phyloP scores from a whole-genome alignment of 2,329 filamentous ascomycete species.

The Sarocladium oryzae region DNA sequence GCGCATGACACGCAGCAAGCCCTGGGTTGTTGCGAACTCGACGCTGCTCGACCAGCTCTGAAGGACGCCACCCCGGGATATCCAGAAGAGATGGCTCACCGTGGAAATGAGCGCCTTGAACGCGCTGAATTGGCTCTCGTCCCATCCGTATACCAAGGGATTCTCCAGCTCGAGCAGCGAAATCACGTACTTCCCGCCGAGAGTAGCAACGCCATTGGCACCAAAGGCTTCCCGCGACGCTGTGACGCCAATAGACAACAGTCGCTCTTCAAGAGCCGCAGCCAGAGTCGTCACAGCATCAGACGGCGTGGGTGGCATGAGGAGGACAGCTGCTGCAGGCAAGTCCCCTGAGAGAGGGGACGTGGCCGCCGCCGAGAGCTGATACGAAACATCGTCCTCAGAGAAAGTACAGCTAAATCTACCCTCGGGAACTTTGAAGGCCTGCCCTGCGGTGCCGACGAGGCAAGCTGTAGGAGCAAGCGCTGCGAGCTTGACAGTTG shows the following conservation, averaged over 20 bases:
- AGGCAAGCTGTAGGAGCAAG: too few relatives aligned
- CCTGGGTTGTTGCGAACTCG: conserved; percentile 13
- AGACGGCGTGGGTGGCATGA: too few relatives aligned
- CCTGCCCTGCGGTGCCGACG: too few relatives aligned
- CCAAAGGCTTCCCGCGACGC: conserved; percentile 8
- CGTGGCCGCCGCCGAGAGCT: too few relatives aligned
- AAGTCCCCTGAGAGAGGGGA: too few relatives aligned
- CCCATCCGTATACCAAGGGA: conserved; percentile 12
- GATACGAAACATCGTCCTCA: too few relatives aligned
- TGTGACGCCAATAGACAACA: not conserved
- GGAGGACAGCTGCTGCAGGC: too few relatives aligned
- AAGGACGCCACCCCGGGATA: conserved; percentile 11
- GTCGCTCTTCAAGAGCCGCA: too few relatives aligned
- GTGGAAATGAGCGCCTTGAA: conserved; percentile 13
- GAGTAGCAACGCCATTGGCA: conserved; percentile 4
- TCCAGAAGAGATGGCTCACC: conserved; percentile 14
- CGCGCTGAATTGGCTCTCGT: conserved; percentile 3
- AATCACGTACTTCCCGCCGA: conserved; percentile 10
- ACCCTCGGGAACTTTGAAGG: too few relatives aligned
- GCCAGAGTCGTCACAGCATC: not conserved
- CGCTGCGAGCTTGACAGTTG: too few relatives aligned
- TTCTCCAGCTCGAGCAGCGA: conserved; percentile 12
- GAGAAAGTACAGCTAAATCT: too few relatives aligned
- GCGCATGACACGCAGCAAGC: conserved; percentile 14
- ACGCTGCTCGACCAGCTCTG: conserved; percentile 9